Evolutionary conservation across 495 filamentous ascomycete species (phyloP).

Genomic region (Penicillium chermesinum): DNA sequence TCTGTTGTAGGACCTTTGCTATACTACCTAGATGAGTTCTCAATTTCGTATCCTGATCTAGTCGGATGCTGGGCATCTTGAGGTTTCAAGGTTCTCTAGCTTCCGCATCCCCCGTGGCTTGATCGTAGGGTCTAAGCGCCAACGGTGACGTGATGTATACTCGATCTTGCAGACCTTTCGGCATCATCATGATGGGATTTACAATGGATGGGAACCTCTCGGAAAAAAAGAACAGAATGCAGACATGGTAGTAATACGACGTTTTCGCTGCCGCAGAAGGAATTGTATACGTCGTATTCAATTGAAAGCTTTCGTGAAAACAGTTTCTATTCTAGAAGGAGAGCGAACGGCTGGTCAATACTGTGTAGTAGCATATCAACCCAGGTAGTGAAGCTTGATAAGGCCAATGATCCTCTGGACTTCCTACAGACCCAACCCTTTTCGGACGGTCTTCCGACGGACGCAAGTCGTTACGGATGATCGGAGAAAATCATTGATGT

Average conservation of each 20-base stretch:
- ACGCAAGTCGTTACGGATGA: slow-evolving; percentile 3
- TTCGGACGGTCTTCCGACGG: slow-evolving; percentile 12
- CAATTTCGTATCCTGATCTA: too few relatives aligned
- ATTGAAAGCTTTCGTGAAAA: too few relatives aligned
- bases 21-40: too few relatives aligned
- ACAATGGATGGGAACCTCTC: neutral
- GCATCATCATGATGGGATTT: slow-evolving; percentile 14
- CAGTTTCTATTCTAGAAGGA: too few relatives aligned
- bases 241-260: neutral
- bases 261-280: neutral
- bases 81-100: too few relatives aligned
- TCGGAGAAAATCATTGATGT: too few relatives aligned
- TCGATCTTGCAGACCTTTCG: neutral
- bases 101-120: neutral
- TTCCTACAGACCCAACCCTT: neutral
- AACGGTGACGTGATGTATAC: slow-evolving; percentile 15
- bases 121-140: slow-evolving; percentile 1
- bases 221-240: neutral
- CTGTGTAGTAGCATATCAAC: too few relatives aligned
- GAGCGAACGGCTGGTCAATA: too few relatives aligned
- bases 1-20: too few relatives aligned
- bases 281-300: neutral
- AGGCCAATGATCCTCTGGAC: neutral
- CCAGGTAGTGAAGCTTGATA: neutral
- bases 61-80: too few relatives aligned